A percentile compares a stretch with the other conserved stretches of the same genome.
These are phyloP conservation scores for Euphrasia confusa DNA, from an alignment of 257 asterid genomes.

Conservation along the genomic window DNA sequence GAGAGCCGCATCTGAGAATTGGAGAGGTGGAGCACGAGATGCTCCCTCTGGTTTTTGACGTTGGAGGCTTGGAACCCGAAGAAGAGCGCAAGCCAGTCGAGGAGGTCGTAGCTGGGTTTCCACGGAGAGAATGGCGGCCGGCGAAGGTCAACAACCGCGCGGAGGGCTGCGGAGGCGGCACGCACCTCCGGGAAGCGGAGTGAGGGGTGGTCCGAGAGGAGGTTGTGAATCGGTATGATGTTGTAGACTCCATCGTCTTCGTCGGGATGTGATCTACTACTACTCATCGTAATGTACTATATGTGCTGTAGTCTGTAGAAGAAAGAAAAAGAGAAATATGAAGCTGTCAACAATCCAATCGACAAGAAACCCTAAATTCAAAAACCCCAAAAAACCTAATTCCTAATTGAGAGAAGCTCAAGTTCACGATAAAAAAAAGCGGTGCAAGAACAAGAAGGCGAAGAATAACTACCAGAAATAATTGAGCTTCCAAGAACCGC, in stretches of 20 bases:
- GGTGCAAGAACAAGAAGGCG: no score
- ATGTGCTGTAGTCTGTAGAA: no score
- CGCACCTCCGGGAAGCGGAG: slow-evolving; percentile 94
- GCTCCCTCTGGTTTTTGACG: slow-evolving; percentile 86
- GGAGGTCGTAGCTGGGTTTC: slow-evolving; percentile 72
- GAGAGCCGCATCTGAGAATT: slow-evolving; percentile 96
- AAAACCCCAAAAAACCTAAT: no score
- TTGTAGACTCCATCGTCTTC: slow-evolving; percentile 43
- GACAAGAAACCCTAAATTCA: no score
- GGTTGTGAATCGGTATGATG: slow-evolving; percentile 79
- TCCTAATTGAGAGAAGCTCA: no score
- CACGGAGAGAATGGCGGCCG: slow-evolving; percentile 71
- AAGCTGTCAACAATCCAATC: no score
- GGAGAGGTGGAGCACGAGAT: slow-evolving; percentile 76
- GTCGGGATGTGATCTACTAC: slow-evolving; percentile 31
- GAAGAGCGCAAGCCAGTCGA: slow-evolving; percentile 85
- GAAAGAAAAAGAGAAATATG: no score
- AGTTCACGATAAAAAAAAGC: no score
- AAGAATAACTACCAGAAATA: no score
- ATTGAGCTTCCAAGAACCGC: no score
- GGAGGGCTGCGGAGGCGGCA: slow-evolving; percentile 77
- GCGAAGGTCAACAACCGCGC: slow-evolving; percentile 80
- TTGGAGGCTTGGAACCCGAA: slow-evolving; percentile 84
- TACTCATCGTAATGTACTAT: slow-evolving; percentile 62
- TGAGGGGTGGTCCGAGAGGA: slow-evolving; percentile 91